Percentiles rank a stretch among this genome's conserved stretches.
Evolutionary conservation across 129 eudicot species (phyloP).

Genomic region (Arctium lappa): DNA sequence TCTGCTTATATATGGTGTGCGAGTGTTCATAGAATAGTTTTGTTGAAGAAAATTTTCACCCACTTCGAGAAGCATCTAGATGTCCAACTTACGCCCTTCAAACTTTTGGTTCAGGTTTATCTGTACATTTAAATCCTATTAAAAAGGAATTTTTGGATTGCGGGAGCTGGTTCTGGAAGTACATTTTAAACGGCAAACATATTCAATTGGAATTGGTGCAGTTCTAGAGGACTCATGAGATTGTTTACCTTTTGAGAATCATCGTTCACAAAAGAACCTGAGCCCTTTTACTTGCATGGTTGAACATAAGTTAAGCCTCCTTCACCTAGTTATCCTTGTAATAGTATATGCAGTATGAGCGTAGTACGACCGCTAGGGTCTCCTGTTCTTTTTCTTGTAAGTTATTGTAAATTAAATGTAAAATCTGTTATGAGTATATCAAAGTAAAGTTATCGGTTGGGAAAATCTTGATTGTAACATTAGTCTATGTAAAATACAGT

Average conservation of each 20-base stretch:
- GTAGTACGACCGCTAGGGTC: constrained; percentile 31
- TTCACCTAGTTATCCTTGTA: constrained; percentile 25
- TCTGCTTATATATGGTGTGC: neutral
- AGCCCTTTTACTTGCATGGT: constrained; percentile 38
- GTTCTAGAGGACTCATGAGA: constrained; percentile 38
- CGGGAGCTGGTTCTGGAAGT: constrained; percentile 98
- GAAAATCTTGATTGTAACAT: constrained; percentile 7
- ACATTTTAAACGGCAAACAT: constrained; percentile 58
- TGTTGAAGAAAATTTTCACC: neutral
- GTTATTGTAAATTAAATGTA: constrained; percentile 55
- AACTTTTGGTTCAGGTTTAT: constrained; percentile 55
- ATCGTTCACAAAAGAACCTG: constrained; percentile 64
- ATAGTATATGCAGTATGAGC: constrained; percentile 23
- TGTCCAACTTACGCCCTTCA: constrained; percentile 14
- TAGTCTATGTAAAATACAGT: neutral
- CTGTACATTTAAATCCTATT: constrained; percentile 54
- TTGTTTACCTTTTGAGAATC: constrained; percentile 52
- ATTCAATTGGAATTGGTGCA: constrained; percentile 73
- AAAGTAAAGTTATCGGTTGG: constrained; percentile 11
- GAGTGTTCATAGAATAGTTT: neutral
- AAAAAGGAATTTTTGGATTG: constrained; percentile 50
- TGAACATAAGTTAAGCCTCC: constrained; percentile 63
- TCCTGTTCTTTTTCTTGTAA: constrained; percentile 37
- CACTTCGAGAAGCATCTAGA: constrained; percentile 12
- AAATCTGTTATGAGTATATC: constrained; percentile 25